Evolutionary conservation across 83 land plant genomes (phyloP).

Genomic region (Picea abies): DNA sequence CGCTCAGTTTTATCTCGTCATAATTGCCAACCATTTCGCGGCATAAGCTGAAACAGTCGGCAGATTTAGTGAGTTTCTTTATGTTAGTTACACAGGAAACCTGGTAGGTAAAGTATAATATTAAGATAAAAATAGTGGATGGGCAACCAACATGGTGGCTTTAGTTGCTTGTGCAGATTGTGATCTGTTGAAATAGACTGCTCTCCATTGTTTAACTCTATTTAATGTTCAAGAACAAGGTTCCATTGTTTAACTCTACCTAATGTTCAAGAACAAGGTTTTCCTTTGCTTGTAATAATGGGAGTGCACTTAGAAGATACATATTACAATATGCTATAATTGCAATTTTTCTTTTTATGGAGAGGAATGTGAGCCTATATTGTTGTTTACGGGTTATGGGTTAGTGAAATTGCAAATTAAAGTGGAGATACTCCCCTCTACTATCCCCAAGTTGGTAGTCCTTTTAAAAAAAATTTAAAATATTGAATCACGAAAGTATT

Average conservation of each 20-base stretch:
- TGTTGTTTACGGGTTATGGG: not conserved
- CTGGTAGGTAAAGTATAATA: not conserved
- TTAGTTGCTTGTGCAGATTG: not conserved
- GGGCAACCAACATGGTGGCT: not conserved
- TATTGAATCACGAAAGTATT: not conserved
- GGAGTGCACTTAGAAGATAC: not conserved
- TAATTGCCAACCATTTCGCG: not conserved
- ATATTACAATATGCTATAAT: not conserved
- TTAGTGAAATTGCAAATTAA: not conserved
- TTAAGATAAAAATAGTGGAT: not conserved
- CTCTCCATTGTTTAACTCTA: no score
- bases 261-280: no score
- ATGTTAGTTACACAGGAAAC: not conserved
- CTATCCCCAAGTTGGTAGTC: not conserved
- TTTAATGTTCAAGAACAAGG: no score
- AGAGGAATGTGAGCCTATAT: not conserved
- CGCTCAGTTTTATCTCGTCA: not conserved
- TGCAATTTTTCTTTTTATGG: not conserved
- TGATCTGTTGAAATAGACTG: not conserved
- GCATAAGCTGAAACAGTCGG: not conserved
- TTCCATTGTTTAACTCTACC: no score
- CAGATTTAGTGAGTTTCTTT: not conserved
- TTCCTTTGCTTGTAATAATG: not conserved
- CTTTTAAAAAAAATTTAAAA: not conserved
- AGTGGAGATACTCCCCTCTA: no score